Conservation (phyloP, 495 filamentous ascomycete species). For the Penicillium arizonense region DNA sequence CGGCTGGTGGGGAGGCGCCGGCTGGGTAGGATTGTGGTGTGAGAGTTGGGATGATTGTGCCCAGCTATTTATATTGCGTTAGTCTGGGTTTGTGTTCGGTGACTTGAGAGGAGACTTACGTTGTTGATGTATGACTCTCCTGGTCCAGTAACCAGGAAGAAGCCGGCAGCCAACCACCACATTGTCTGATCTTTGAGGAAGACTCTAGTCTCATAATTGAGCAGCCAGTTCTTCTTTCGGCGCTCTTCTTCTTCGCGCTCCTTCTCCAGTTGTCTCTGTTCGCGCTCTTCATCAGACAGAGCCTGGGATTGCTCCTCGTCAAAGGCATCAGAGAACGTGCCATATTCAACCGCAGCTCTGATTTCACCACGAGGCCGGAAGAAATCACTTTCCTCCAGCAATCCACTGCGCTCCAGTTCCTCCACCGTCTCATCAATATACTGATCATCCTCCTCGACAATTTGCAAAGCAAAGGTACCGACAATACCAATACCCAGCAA, state of each 20-base stretch:
- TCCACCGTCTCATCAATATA: constrained; percentile 85
- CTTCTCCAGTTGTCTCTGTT: constrained; percentile 46
- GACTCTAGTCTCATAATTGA: constrained; percentile 80
- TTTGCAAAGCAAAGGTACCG: constrained; percentile 67
- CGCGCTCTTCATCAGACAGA: constrained; percentile 46
- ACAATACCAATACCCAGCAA: constrained; percentile 68
- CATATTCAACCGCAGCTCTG: constrained; percentile 44
- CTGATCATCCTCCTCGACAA: constrained; percentile 60
- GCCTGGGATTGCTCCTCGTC: constrained; percentile 27
- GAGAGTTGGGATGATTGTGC: constrained; percentile 86
- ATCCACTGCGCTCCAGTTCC: constrained; percentile 77
- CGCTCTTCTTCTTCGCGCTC: constrained; percentile 62
- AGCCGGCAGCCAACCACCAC: constrained; percentile 90
- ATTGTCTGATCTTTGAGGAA: constrained; percentile 88
- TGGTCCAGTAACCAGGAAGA: constrained; percentile 91
- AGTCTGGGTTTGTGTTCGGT: background rate
- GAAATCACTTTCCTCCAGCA: constrained; percentile 71
- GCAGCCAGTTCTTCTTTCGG: constrained; percentile 76
- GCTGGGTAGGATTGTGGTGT: constrained; percentile 57
- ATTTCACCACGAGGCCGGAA: constrained; percentile 47
- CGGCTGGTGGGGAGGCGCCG: constrained; percentile 53
- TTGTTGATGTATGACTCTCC: constrained; percentile 98
- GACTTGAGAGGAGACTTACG: constrained; percentile 24
- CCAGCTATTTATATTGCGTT: constrained; percentile 51
- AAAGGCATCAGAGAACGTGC: constrained; percentile 43